Evolutionary conservation across 2,329 filamentous ascomycete species (phyloP).

Genomic region (Aulographum hederae): DNA sequence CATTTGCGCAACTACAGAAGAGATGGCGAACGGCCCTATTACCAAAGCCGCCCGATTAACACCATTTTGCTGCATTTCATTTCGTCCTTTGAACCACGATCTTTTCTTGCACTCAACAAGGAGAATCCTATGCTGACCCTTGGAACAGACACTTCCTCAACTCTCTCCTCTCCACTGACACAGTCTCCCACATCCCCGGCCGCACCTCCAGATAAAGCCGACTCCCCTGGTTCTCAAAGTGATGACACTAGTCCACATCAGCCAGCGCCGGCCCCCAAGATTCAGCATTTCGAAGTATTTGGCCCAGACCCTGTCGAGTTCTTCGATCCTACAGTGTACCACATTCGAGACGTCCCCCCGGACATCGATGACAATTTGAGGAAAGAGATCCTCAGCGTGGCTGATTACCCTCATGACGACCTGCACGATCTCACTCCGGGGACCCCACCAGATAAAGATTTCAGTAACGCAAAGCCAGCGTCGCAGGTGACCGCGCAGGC

Average conservation of each 20-base stretch:
- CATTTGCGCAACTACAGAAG: too few relatives aligned
- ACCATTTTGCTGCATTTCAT: too few relatives aligned
- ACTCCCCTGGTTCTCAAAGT: conserved; percentile 42
- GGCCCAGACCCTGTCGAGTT: conserved; percentile 86
- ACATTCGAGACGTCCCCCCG: conserved; percentile 58
- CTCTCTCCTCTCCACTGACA: conserved; percentile 20
- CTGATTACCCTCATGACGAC: conserved; percentile 63
- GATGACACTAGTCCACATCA: conserved; percentile 38
- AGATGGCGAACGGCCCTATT: too few relatives aligned
- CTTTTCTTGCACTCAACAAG: too few relatives aligned
- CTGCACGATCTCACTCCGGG: conserved; percentile 74
- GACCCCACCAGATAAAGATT: conserved; percentile 82
- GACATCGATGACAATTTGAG: conserved; percentile 73
- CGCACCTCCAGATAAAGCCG: conserved; percentile 43
- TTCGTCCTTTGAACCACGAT: too few relatives aligned
- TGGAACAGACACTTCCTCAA: conserved; percentile 17
- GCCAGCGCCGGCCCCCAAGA: conserved; percentile 38
- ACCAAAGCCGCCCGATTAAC: too few relatives aligned
- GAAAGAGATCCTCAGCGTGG: conserved; percentile 75
- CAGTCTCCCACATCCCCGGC: conserved; percentile 22
- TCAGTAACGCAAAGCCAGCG: conserved; percentile 79
- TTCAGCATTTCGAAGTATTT: conserved; percentile 68
- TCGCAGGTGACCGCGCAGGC: conserved; percentile 90
- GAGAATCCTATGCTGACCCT: neutral
- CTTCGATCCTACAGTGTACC: conserved; percentile 79